phyloP scores from a whole-genome alignment of 306 rosid genomes.

The Quillaja saponaria region DNA sequence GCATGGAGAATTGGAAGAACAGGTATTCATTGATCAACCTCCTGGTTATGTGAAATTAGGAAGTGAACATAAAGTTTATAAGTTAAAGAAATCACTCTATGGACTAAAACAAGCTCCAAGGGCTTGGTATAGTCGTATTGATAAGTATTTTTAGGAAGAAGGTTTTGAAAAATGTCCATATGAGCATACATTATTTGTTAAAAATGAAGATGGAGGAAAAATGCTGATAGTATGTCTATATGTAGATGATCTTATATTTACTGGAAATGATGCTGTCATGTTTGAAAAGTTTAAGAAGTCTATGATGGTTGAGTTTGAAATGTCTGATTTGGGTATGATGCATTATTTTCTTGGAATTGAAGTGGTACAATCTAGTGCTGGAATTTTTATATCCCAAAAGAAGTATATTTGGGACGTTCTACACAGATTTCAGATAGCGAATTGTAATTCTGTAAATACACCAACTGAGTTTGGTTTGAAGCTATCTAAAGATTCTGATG shows the following conservation, averaged over 20 bases:
- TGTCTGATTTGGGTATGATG: slow-evolving; percentile 3
- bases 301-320: slow-evolving; percentile 7
- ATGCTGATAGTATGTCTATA: not conserved
- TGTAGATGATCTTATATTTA: not conserved
- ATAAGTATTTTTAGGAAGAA: not conserved
- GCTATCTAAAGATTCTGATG: not conserved
- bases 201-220: not conserved
- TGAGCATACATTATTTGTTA: not conserved
- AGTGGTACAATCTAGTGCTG: not conserved
- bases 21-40: not conserved
- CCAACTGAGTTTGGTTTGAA: not conserved
- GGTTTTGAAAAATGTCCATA: not conserved
- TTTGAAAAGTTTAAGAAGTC: not conserved
- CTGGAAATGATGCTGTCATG: too few species aligned
- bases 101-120: not conserved
- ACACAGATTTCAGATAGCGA: not conserved
- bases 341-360: slow-evolving; percentile 3
- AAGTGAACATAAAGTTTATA: not conserved
- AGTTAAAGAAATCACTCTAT: not conserved
- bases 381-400: slow-evolving; percentile 10
- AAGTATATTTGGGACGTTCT: not conserved
- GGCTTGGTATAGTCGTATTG: slow-evolving; percentile 1
- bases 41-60: not conserved
- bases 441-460: too few species aligned
- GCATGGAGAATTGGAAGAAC: not conserved